Conservation (phyloP, 1,284 basidiomycete species). For the Volvariella volvacea region DNA sequence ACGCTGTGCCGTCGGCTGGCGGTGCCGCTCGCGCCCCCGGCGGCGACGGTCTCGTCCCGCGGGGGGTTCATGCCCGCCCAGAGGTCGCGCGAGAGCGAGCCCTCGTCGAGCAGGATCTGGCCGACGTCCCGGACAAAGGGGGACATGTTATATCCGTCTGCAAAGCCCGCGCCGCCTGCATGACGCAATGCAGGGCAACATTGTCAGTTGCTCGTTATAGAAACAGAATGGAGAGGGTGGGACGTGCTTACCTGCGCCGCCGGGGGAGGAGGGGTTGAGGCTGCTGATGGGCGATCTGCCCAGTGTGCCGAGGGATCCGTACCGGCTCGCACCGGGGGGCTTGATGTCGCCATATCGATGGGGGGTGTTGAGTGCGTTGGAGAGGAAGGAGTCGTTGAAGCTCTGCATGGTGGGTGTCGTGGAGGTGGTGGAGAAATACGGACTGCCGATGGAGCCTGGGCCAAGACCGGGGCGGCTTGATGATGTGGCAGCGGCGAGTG, state of each 20-base stretch:
- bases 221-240: not conserved
- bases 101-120: slow-evolving; percentile 67
- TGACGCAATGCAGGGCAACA: slow-evolving; percentile 24
- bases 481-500: slow-evolving; percentile 47
- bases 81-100: slow-evolving; percentile 58
- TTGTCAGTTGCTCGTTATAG: no score
- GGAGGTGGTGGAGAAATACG: slow-evolving; percentile 23
- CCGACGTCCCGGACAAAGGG: slow-evolving; percentile 76
- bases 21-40: slow-evolving; percentile 60
- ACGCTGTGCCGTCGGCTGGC: slow-evolving; percentile 83
- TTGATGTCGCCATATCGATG: slow-evolving; percentile 50
- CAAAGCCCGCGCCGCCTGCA: slow-evolving; percentile 27
- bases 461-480: slow-evolving; percentile 16
- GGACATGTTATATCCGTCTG: slow-evolving; percentile 69
- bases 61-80: slow-evolving; percentile 62
- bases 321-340: slow-evolving; percentile 55
- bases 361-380: slow-evolving; percentile 52
- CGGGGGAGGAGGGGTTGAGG: slow-evolving; percentile 36
- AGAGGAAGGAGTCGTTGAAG: slow-evolving; percentile 47
- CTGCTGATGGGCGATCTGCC: slow-evolving; percentile 44
- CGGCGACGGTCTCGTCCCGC: slow-evolving; percentile 54
- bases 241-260: not conserved
- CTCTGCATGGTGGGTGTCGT: slow-evolving; percentile 40
- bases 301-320: slow-evolving; percentile 52
- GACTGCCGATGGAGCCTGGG: slow-evolving; percentile 40